Evolutionary conservation across 2,329 filamentous ascomycete species (phyloP), one percentile per base, ranked within the genome.

Genomic region (Neofusicoccum ribis): DNA sequence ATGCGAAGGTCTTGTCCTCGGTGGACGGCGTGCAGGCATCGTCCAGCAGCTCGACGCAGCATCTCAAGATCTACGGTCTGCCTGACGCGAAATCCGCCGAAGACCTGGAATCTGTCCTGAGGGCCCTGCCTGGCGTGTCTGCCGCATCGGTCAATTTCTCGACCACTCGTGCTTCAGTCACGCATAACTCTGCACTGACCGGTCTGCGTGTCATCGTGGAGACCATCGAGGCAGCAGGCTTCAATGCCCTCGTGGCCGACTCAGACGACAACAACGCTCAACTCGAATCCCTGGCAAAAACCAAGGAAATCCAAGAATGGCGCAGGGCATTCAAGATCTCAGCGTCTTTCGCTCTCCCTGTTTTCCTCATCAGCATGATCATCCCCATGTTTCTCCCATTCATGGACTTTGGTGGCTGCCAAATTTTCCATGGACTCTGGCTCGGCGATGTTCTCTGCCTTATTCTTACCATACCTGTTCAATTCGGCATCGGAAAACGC

Each of bases 241-340:
- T 91, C 76, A 97, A 97, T 74, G 95, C 94, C 1, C 82, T 99
- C 2, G 86, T 98, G 11, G 89, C 93, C 0, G 94, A 98, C 69
- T 90, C 89, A 62, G 92, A 98, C 72, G 95, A 99, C 79, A 98
- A 96, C 76, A 96, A 96, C 73, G 94, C 95, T 1, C 95, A 99
- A 75, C 85, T 99, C 2, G 93, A 98, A 77, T 98, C 95, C 1
- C 84, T 99, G 2, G 91, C 95, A 8, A 99, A 99, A 80, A 98
- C 95, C 0, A 91, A 92, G 70, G 95, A 99, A 77, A 97, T 99
- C 68, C 91, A 90, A 68, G 93, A 97, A 77, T 99, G 95, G 95
- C 88, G 87, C 67, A 86, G 83, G 36, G 92, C 93, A 0, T 96
- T 98, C 78, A 84, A 85, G 68, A 84, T 90, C 7, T 97, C 93